phyloP scores from a whole-genome alignment of 179 eudicot species.

The Beta corolliflora region DNA sequence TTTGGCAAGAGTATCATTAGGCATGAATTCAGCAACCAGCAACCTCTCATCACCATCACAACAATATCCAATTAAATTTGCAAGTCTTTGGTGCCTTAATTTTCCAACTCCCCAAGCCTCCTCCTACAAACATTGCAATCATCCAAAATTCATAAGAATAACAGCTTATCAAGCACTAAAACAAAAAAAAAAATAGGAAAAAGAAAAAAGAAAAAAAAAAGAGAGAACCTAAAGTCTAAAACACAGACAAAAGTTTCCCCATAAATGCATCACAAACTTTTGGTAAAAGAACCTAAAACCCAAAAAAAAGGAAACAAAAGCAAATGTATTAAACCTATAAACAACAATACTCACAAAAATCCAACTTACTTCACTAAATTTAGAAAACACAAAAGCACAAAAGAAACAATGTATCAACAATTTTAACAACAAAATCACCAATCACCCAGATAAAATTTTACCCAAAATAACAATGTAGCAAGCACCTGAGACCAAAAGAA shows the following conservation, averaged over 20 bases:
- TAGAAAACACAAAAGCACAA: constrained; percentile 6
- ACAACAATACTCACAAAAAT: constrained; percentile 6
- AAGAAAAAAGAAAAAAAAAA: not conserved
- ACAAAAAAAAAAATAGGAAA: not conserved
- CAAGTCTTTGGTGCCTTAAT: constrained; percentile 77
- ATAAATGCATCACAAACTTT: constrained; percentile 10
- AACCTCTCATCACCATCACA: constrained; percentile 96
- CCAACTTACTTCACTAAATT: not conserved
- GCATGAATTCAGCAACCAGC: constrained; percentile 94
- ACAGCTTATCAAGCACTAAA: constrained; percentile 20
- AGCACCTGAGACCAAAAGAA: constrained; percentile 16
- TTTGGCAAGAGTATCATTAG: constrained; percentile 89
- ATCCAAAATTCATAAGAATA: constrained; percentile 11
- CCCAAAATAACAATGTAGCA: constrained; percentile 14
- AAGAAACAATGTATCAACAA: constrained; percentile 17
- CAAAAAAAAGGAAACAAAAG: not conserved
- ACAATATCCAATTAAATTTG: constrained; percentile 94
- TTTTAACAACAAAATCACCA: constrained; percentile 2
- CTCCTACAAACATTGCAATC: constrained; percentile 51
- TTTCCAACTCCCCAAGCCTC: constrained; percentile 94
- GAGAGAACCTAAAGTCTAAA: not conserved
- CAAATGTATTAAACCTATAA: constrained; percentile 6
- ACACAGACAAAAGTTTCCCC: constrained; percentile 3
- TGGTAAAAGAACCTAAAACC: not conserved
- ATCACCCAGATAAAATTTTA: constrained; percentile 8